Evolutionary conservation across 164 flowering plant genomes (phyloP), one percentile per base, ranked within the genome.

Genomic region (Brasenia schreberi): DNA sequence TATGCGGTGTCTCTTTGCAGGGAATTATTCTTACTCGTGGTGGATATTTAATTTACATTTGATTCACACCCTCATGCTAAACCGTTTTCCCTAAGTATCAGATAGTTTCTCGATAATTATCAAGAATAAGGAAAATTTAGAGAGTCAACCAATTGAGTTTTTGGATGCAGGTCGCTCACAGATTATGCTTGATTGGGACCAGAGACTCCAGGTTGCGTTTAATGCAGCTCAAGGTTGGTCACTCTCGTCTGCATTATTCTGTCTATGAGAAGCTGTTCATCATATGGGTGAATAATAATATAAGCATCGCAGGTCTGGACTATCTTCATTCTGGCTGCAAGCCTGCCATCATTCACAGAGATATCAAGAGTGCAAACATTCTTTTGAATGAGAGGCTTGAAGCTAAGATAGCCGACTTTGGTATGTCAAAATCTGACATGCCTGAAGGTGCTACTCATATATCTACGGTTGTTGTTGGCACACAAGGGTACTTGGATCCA

Each of bases 401-500:
- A 18, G 90, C 83, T 10, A 83, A 81, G 60, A 59, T 85, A 33
- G 79, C 87, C 18, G 84, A 81, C 73, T 84, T 82, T 72, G 88
- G 88, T 14, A 61, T 82, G 42, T 82, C 84, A 19, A 84, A 69
- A 63, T 42, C 61, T 42, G 78, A 78, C 52, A 72, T 77, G 7
- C 12, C 14, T 17, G 85, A 78, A 44, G 72, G 60, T 19, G 56
- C 43, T 39, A 66, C 75, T 64, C 77, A 77, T 65, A 65, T 78
- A 2, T 69, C 80, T 0, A 78, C 87, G 3, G 43, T 14, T n/a
- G 72, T 79, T 19, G 75, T 70, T 39, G 89, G 89, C 19, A 82
- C 84, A 18, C 80, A 72, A 0, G 87, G 89, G 0, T 83, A 83
- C 52, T 75, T 85, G 64, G 88, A 81, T 66, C 89, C 89, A 5